These are phyloP conservation scores for Candida coquimbonensis DNA, from an alignment of 805 yeast species.

Conservation along the genomic window DNA sequence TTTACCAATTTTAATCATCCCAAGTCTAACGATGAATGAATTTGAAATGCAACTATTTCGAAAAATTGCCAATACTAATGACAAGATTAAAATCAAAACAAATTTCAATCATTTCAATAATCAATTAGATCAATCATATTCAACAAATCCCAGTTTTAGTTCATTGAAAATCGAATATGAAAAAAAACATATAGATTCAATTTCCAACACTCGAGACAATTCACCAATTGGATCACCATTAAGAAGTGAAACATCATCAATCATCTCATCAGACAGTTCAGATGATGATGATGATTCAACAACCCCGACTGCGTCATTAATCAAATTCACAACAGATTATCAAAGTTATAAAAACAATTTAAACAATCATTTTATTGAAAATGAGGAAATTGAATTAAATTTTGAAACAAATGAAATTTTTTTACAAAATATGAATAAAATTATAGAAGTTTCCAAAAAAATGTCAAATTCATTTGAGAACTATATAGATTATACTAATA, in stretches of 20 bases:
- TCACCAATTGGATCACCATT: background rate
- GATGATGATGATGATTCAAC: constrained; percentile 3
- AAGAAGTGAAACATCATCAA: background rate
- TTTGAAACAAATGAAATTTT: constrained; percentile 5
- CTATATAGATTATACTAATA: constrained; percentile 21
- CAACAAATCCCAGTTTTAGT: constrained; percentile 7
- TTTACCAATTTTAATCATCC: constrained; percentile 61
- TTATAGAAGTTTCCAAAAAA: constrained; percentile 19
- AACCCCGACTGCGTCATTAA: constrained; percentile 1
- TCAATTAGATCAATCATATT: constrained; percentile 6
- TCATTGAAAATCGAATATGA: constrained; percentile 4
- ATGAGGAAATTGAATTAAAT: background rate
- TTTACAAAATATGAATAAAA: constrained; percentile 7
- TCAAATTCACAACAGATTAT: constrained; percentile 2
- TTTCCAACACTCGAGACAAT: background rate
- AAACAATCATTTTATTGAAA: constrained; percentile 2
- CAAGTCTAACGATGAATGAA: constrained; percentile 49
- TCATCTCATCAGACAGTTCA: constrained; percentile 2
- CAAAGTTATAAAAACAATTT: constrained; percentile 1
- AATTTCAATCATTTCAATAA: background rate
- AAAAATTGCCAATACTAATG: constrained; percentile 19
- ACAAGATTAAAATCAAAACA: constrained; percentile 1
- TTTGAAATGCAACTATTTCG: constrained; percentile 40
- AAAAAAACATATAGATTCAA: background rate
- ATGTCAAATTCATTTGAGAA: constrained; percentile 20